These are phyloP conservation scores for Pseudogymnoascus sp. DNA, from an alignment of 2,329 filamentous ascomycete genomes.

Conservation along the genomic window DNA sequence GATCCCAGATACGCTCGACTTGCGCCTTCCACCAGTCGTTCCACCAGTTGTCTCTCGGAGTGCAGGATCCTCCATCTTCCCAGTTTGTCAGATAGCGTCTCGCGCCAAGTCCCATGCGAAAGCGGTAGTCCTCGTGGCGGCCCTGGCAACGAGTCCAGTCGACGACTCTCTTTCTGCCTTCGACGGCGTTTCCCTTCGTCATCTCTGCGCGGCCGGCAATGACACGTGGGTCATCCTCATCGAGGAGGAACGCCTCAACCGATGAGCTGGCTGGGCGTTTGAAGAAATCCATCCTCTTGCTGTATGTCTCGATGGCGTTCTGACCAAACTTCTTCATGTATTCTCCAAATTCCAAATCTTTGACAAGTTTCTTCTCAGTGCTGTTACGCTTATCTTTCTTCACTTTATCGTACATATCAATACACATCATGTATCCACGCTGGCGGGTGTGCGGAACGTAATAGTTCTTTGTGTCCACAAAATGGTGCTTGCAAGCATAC, in stretches of 20 bases:
- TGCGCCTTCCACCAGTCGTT: slow-evolving; percentile 40
- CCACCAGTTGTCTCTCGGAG: slow-evolving; percentile 47
- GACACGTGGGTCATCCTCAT: slow-evolving; percentile 43
- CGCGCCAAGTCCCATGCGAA: slow-evolving; percentile 40
- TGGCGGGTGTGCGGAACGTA: slow-evolving; percentile 64
- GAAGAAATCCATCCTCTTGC: slow-evolving; percentile 11
- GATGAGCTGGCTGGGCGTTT: slow-evolving; percentile 52
- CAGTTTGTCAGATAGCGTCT: slow-evolving; percentile 51
- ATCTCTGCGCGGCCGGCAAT: slow-evolving; percentile 41
- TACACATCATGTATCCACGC: slow-evolving; percentile 50
- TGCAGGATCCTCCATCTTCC: slow-evolving; percentile 43
- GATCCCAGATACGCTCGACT: slow-evolving; percentile 54
- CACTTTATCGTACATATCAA: slow-evolving; percentile 35
- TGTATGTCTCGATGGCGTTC: background rate
- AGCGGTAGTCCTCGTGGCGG: slow-evolving; percentile 49
- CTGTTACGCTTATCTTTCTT: slow-evolving; percentile 22
- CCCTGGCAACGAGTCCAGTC: slow-evolving; percentile 50
- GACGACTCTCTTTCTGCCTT: slow-evolving; percentile 28
- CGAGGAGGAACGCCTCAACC: slow-evolving; percentile 51
- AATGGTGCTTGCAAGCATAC: slow-evolving; percentile 43
- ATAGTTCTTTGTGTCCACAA: slow-evolving; percentile 60
- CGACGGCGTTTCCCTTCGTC: slow-evolving; percentile 22
- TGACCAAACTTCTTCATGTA: slow-evolving; percentile 4
- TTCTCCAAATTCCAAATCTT: slow-evolving; percentile 10
- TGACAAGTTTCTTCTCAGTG: slow-evolving; percentile 38